Evolutionary conservation across 2,329 filamentous ascomycete genomes (phyloP), one percentile per base, ranked within the genome.

Genomic region (Alternaria sp.): DNA sequence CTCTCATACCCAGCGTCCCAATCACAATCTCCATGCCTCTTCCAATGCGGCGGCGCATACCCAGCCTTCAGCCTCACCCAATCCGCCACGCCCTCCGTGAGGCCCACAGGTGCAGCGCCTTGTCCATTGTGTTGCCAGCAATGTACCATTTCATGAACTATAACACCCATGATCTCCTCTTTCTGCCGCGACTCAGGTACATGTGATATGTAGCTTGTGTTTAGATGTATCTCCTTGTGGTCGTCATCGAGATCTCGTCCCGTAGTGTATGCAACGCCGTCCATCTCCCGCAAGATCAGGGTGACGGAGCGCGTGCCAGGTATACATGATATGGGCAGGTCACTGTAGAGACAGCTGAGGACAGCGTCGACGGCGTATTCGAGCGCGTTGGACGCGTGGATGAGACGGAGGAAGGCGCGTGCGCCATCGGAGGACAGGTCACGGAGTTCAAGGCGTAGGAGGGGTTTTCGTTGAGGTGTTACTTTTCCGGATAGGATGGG

Each of bases 201-300:
- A 12, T 65, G 51, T 2, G 76, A 72, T 67, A 97, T 88, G 81
- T 97, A 97, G 47, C 85, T 81, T 1, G 94, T 87, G 16, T 88
- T 93, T 78, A 98, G 85, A 80, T 97, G 93, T 64, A 97, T 95
- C 77, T 97, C 93, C 75, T 97, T 97, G 83, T 97, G 93, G 73
- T 95, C 91, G 62, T 84, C 68, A 79, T 97, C 94, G 11, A 96
- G 85, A 39, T 93, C 90, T 9, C 83, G 86, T 64, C 92, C 91
- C 0, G 87, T 93, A 1, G 94, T 97, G 81, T 97, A 96, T 20
- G 94, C 94, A 5, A 98, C 92, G 51, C 94, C 94, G 48, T 81
- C 83, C 87, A 96, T 93, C 66, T 88, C 83, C 30, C 91, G 88
- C 5, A 98, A 83, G 61, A 97, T 84, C 36, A 98, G 81, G 0